Percentiles rank a stretch among this genome's conserved stretches.
Conservation (phyloP, 495 filamentous ascomycete genomes). For the Astrocystis sublimbata region DNA sequence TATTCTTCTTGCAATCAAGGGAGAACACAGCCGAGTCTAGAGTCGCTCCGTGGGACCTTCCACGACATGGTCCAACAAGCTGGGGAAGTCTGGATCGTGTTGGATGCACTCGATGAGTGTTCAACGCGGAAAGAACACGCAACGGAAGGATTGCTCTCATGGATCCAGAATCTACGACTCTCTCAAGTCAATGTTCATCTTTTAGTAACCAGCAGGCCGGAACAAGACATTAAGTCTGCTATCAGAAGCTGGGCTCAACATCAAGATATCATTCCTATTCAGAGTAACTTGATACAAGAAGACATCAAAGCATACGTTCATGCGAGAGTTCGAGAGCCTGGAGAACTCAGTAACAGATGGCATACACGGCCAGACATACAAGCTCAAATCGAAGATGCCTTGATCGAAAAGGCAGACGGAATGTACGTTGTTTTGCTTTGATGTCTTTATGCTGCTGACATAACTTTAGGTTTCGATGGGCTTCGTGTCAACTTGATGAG, state of each 20-base stretch:
- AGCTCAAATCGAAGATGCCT: not conserved
- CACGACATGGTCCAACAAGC: not conserved
- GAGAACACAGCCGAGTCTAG: not conserved
- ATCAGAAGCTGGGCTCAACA: not conserved
- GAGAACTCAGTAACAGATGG: not conserved
- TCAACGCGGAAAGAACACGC: not conserved
- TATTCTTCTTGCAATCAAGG: not conserved
- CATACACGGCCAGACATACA: not conserved
- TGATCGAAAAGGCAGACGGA: not conserved
- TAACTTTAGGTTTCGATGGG: constrained; percentile 3
- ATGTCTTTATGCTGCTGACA: not conserved
- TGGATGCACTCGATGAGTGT: constrained; percentile 6
- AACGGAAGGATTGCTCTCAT: not conserved
- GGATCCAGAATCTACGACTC: not conserved
- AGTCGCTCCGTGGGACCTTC: not conserved
- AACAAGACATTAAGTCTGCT: not conserved
- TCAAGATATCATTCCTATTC: not conserved
- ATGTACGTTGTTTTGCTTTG: not conserved
- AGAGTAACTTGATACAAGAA: not conserved
- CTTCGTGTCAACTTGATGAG: constrained; percentile 8
- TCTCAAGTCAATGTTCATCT: not conserved
- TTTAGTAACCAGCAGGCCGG: not conserved
- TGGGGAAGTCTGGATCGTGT: not conserved
- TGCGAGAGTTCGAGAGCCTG: not conserved
- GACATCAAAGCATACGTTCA: not conserved